phyloP scores from a whole-genome alignment of 2,329 filamentous ascomycete genomes.

The Aspergillus proliferans region DNA sequence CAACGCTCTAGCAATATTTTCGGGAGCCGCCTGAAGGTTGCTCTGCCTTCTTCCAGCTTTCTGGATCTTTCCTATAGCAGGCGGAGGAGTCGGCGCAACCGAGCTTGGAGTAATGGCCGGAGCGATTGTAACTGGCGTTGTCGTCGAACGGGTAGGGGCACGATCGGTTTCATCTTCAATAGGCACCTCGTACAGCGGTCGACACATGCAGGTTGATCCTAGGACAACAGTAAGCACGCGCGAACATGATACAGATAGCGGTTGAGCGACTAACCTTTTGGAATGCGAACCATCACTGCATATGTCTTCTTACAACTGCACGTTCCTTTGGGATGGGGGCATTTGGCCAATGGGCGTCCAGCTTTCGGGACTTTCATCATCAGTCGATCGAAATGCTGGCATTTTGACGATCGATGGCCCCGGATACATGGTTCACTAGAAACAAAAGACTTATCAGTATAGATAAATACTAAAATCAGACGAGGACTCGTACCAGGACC shows the following conservation, averaged over 20 bases:
- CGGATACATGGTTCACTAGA: constrained; percentile 43
- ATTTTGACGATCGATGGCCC: constrained; percentile 46
- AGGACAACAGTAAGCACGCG: neutral
- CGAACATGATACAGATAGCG: neutral
- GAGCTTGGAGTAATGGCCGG: constrained; percentile 5
- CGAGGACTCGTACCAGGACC: constrained; percentile 37
- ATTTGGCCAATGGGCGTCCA: constrained; percentile 43
- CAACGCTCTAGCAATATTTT: constrained; percentile 30
- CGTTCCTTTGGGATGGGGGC: constrained; percentile 39
- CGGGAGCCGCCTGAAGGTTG: constrained; percentile 27
- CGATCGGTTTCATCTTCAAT: constrained; percentile 17
- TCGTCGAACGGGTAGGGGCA: constrained; percentile 6
- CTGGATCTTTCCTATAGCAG: constrained; percentile 29
- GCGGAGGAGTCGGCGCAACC: constrained; percentile 16
- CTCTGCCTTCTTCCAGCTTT: constrained; percentile 29
- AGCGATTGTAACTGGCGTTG: neutral
- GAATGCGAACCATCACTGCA: constrained; percentile 41
- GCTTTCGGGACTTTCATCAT: constrained; percentile 47
- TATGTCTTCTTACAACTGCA: constrained; percentile 38
- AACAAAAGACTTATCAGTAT: constrained; percentile 1
- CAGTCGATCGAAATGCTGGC: constrained; percentile 42
- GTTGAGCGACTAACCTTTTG: constrained; percentile 29
- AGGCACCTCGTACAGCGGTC: constrained; percentile 36
- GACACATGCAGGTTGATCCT: constrained; percentile 38
- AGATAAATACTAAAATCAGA: neutral